phyloP scores from a whole-genome alignment of 164 flowering plant species.

The Magnolia kwangsiensis region DNA sequence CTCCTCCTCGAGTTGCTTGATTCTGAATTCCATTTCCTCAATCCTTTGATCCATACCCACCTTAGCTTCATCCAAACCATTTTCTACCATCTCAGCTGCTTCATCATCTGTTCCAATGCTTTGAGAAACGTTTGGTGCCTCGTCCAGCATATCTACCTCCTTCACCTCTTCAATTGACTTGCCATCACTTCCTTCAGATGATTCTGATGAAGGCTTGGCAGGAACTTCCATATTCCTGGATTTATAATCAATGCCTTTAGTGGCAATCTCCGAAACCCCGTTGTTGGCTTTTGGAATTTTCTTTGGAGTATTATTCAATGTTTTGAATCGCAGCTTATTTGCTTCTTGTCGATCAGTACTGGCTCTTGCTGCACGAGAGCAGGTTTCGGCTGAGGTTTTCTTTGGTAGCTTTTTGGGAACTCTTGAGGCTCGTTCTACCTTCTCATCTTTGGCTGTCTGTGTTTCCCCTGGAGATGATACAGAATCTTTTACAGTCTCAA shows the following conservation, averaged over 20 bases:
- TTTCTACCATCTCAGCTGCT: slow-evolving; percentile 34
- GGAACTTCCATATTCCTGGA: slow-evolving; percentile 31
- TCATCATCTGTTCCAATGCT: slow-evolving; percentile 59
- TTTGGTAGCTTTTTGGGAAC: slow-evolving; percentile 28
- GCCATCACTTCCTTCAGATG: slow-evolving; percentile 63
- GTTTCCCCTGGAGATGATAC: slow-evolving; percentile 67
- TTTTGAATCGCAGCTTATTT: slow-evolving; percentile 26
- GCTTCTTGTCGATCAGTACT: slow-evolving; percentile 29
- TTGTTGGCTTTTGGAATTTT: slow-evolving; percentile 31
- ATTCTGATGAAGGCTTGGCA: slow-evolving; percentile 50
- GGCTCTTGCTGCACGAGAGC: slow-evolving; percentile 24
- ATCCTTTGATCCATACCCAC: slow-evolving; percentile 44
- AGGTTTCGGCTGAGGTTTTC: slow-evolving; percentile 22
- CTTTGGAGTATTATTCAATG: slow-evolving; percentile 27
- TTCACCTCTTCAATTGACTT: slow-evolving; percentile 44
- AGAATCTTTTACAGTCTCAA: slow-evolving; percentile 57
- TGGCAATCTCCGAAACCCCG: slow-evolving; percentile 17
- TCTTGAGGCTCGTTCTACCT: slow-evolving; percentile 32
- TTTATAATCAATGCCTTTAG: slow-evolving; percentile 25
- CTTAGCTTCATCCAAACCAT: slow-evolving; percentile 37
- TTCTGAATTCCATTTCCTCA: slow-evolving; percentile 72
- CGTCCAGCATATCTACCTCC: slow-evolving; percentile 49
- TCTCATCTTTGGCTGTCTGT: slow-evolving; percentile 46
- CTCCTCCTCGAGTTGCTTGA: slow-evolving; percentile 85
- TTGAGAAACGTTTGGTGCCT: slow-evolving; percentile 45